Base-by-base conservation (phyloP, 495 filamentous ascomycete species). In the Trichoderma erinaceum region DNA sequence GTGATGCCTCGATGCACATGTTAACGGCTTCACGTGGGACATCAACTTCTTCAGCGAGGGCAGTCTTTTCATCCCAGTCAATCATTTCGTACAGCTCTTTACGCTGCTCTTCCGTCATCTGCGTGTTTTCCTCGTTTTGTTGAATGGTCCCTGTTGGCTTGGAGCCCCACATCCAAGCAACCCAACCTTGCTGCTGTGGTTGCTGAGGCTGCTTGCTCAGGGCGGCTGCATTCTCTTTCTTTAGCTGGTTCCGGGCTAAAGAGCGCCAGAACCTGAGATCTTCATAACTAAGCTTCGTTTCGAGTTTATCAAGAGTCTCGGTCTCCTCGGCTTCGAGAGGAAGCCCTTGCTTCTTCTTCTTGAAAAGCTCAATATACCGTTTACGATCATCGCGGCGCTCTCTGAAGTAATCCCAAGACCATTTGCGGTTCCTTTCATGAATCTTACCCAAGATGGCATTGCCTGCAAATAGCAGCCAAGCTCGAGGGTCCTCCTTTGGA, bases 221-320 rank as follows among this genome's bases (percentile, higher is more conserved):
- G 23, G 92, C 86, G 38, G 90, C 90, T 23, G 93, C 88, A 69
- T 96, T 95, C 76, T 99, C 95, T 75, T 97, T 97, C 70, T 90
- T 91, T 27, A 99, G 83, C 72, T 99, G 91, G 72, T 97, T 99
- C 35, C 95, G 88, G 25, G 95, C 95, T 66, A 99, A 75, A 3
- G 94, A 97, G 65, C 95, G 83, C 91, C 96, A 99, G 78, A 99
- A 99, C 6, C 95, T 90, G 46, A 99, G 84, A 79, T 99, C 95
- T 74, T 99, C 96, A 75, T 99, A 99, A 48, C 85, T 89, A 25
- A 96, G 82, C 75, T 98, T 97, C 78, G 85, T 86, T 73, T 99
- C 94, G 18, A 99, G 82, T 46, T 84, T 84, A 41, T 89, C 84
- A 3, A 97, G 72, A 48, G 93, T 88, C 65, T 90, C 85, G 8